A percentile compares a stretch with the other conserved stretches of the same genome.
Conservation (phyloP, 148 eudicot species). For the Polygonum aviculare region DNA sequence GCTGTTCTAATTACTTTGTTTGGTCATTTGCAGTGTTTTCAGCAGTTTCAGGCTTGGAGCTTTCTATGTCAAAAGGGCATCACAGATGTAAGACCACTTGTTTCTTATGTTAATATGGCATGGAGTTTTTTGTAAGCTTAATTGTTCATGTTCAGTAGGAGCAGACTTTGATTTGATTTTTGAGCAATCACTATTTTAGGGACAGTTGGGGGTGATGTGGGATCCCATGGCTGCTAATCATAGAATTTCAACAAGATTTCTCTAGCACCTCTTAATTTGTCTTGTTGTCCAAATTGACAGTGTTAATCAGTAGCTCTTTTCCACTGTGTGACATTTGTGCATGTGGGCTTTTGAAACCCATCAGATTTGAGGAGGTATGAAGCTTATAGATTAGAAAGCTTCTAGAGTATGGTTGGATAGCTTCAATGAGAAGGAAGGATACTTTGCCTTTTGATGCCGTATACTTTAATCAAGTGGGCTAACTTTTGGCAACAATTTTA, state of each 20-base stretch:
- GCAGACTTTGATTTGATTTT: background rate
- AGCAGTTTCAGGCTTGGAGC: conserved; percentile 68
- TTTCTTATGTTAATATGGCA: background rate
- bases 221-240: conserved; percentile 12
- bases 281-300: background rate
- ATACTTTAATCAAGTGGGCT: conserved; percentile 2
- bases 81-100: conserved; percentile 45
- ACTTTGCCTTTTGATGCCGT: background rate
- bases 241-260: background rate
- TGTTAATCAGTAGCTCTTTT: background rate
- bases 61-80: conserved; percentile 46
- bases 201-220: conserved; percentile 7
- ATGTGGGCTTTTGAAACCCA: background rate
- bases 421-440: conserved; percentile 8
- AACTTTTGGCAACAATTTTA: background rate
- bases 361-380: background rate
- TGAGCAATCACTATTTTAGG: conserved; percentile 5
- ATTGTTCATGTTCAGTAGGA: background rate
- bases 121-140: background rate
- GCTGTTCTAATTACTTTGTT: conserved; percentile 1
- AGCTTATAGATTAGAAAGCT: background rate
- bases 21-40: conserved; percentile 52
- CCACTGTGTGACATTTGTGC: background rate
- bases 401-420: background rate
- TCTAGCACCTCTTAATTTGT: conserved; percentile 4